phyloP scores from a whole-genome alignment of 257 asterid genomes.

The Anisodus acutangulus region DNA sequence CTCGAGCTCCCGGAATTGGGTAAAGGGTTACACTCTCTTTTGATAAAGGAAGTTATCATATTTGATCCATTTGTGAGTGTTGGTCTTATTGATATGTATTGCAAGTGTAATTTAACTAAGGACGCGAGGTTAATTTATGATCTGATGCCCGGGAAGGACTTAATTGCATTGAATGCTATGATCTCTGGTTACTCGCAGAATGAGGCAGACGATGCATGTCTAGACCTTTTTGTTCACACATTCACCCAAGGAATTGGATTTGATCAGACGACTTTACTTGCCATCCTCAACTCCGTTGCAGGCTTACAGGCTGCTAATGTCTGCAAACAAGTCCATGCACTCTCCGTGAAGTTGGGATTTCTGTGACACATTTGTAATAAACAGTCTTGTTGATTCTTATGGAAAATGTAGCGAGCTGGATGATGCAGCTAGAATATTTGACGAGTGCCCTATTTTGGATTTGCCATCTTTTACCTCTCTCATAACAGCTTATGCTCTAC shows the following conservation, averaged over 20 bases:
- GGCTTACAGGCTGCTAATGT: slow-evolving; percentile 2
- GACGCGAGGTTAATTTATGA: slow-evolving; percentile 21
- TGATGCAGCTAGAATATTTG: slow-evolving; percentile 26
- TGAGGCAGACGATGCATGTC: slow-evolving; percentile 21
- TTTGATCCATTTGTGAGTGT: slow-evolving; percentile 28
- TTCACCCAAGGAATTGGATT: slow-evolving; percentile 12
- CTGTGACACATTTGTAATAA: slow-evolving; percentile 21
- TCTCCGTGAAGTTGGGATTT: slow-evolving; percentile 26
- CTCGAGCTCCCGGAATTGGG: slow-evolving; percentile 10
- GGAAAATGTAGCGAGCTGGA: slow-evolving; percentile 26
- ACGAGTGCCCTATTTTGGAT: slow-evolving; percentile 29
- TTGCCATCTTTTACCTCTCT: slow-evolving; percentile 25
- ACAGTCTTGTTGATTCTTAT: slow-evolving; percentile 30
- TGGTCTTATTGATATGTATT: slow-evolving; percentile 33
- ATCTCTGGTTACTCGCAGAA: slow-evolving; percentile 30
- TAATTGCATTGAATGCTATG: slow-evolving; percentile 28
- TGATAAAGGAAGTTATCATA: slow-evolving; percentile 13
- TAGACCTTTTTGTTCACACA: slow-evolving; percentile 12
- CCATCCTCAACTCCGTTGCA: slow-evolving; percentile 22
- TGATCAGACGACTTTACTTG: slow-evolving; percentile 29
- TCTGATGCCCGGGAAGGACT: slow-evolving; percentile 29
- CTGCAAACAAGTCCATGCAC: slow-evolving; percentile 31
- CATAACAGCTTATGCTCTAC: slow-evolving; percentile 28
- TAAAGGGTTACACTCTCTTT: slow-evolving; percentile 14
- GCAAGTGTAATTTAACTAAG: slow-evolving; percentile 10